A percentile compares a stretch with the other conserved stretches of the same genome.
These are phyloP conservation scores for Serendipita sp. DNA, from an alignment of 768 basidiomycete species.

Conservation along the genomic window DNA sequence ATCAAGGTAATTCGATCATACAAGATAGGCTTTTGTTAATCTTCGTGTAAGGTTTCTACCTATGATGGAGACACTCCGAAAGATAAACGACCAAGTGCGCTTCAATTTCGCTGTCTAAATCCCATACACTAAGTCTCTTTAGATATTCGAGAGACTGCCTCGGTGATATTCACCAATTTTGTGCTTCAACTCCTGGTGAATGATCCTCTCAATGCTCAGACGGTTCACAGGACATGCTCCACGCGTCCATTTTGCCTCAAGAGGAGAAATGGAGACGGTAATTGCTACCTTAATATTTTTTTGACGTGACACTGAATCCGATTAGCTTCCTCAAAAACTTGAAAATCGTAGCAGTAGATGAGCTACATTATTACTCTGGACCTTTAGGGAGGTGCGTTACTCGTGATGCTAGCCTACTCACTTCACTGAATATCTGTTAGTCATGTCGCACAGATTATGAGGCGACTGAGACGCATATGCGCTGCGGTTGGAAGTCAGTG, in stretches of 20 bases:
- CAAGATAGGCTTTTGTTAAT: not conserved
- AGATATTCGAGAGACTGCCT: constrained; percentile 59
- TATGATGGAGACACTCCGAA: constrained; percentile 83
- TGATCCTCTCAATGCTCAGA: not conserved
- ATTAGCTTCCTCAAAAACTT: constrained; percentile 59
- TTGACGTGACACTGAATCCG: not conserved
- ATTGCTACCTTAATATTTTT: constrained; percentile 9
- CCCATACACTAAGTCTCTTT: not conserved
- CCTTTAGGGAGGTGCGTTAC: constrained; percentile 53
- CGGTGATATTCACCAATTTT: constrained; percentile 82
- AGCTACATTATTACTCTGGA: constrained; percentile 75
- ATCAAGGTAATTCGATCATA: constrained; percentile 28
- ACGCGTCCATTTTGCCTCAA: constrained; percentile 68
- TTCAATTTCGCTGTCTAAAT: constrained; percentile 2
- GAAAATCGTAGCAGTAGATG: constrained; percentile 68
- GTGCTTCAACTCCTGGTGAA: constrained; percentile 25
- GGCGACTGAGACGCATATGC: constrained; percentile 61
- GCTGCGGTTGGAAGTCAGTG: constrained; percentile 59
- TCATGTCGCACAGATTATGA: constrained; percentile 66
- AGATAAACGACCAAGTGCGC: constrained; percentile 42
- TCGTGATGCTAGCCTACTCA: not conserved
- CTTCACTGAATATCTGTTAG: constrained; percentile 22
- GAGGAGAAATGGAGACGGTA: constrained; percentile 74
- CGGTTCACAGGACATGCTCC: constrained; percentile 55
- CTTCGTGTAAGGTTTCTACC: constrained; percentile 39